Conservation (phyloP, 1,139 yeast genomes). For the Meyerozyma smithsonii region DNA sequence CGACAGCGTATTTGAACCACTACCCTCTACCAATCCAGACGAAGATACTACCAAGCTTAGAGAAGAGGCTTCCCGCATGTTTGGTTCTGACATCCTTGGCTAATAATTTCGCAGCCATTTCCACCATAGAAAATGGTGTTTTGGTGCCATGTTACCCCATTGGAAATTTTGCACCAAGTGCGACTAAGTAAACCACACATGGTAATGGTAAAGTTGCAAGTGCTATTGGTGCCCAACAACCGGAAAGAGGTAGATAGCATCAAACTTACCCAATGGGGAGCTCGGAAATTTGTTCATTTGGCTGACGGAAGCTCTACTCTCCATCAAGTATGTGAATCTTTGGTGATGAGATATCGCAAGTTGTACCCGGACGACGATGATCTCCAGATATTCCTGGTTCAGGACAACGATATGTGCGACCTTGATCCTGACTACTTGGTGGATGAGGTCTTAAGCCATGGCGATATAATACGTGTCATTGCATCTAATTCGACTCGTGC, state of each 20-base stretch:
- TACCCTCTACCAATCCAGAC: constrained; percentile 3
- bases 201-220: constrained; percentile 35
- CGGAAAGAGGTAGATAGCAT: constrained; percentile 7
- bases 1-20: constrained; percentile 5
- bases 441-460: constrained; percentile 55
- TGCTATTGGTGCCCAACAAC: constrained; percentile 30
- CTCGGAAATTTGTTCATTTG: constrained; percentile 5
- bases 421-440: constrained; percentile 70
- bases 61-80: constrained; percentile 9
- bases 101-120: background rate
- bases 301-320: constrained; percentile 3
- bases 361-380: constrained; percentile 59
- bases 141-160: background rate
- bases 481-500: constrained; percentile 24
- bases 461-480: constrained; percentile 52
- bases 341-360: constrained; percentile 38
- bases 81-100: constrained; percentile 3
- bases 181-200: constrained; percentile 7
- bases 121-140: constrained; percentile 3
- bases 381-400: constrained; percentile 51
- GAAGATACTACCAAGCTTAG: constrained; percentile 5
- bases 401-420: constrained; percentile 64
- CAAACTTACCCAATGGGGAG: constrained; percentile 4
- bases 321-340: constrained; percentile 8
- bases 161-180: background rate